These are phyloP conservation scores for Aspergillus carbonarius DNA, from an alignment of 2,329 filamentous ascomycete genomes.

Conservation along the genomic window DNA sequence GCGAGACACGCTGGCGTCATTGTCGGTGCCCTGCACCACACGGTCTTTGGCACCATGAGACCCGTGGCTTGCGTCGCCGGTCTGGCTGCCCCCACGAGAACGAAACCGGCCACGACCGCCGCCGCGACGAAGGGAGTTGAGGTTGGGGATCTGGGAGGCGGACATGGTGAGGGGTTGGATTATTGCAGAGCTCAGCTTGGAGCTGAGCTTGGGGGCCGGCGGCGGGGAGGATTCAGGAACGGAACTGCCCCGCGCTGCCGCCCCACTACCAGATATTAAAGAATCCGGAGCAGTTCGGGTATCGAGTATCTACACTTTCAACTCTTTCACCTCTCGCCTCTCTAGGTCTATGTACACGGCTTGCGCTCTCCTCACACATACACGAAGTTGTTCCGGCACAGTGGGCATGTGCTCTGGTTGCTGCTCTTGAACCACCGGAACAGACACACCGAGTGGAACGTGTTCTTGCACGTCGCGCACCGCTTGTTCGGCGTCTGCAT, in stretches of 20 bases:
- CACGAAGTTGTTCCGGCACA: constrained; percentile 84
- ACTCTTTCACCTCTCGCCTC: neutral
- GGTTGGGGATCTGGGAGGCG: constrained; percentile 73
- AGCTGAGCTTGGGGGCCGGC: constrained; percentile 10
- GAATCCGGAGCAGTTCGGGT: no score
- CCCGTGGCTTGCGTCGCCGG: constrained; percentile 25
- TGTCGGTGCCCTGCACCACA: constrained; percentile 84
- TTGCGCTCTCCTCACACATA: constrained; percentile 14
- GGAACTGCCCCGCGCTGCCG: neutral
- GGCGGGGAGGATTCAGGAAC: constrained; percentile 1
- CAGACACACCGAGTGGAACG: constrained; percentile 85
- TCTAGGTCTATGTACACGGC: constrained; percentile 3
- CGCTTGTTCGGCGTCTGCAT: constrained; percentile 88
- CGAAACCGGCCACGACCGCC: constrained; percentile 51
- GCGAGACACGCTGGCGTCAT: constrained; percentile 84
- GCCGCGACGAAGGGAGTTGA: constrained; percentile 59
- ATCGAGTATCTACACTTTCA: no score
- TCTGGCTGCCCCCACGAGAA: constrained; percentile 38
- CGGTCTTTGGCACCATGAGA: constrained; percentile 57
- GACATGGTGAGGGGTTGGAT: constrained; percentile 55
- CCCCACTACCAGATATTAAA: no score
- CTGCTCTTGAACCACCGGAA: constrained; percentile 98
- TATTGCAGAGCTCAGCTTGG: constrained; percentile 14
- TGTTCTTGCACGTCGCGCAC: constrained; percentile 88
- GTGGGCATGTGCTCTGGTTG: constrained; percentile 84